These are phyloP conservation scores for Didymella exigua DNA, from an alignment of 2,329 filamentous ascomycete genomes.

Conservation along the genomic window DNA sequence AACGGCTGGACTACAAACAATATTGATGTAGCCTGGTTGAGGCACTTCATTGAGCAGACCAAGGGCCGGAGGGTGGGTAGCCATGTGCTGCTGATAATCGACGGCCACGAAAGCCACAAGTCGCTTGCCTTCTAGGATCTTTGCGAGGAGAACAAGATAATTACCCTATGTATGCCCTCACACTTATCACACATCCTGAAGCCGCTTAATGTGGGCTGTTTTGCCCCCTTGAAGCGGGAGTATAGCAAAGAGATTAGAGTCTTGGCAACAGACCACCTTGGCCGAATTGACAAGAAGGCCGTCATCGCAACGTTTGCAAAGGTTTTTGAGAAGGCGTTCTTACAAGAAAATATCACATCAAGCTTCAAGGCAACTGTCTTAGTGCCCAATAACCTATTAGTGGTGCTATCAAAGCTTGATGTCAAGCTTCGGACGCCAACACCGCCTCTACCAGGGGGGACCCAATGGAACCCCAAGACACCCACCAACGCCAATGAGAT, in stretches of 20 bases:
- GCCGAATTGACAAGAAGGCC: neutral
- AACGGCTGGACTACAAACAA: neutral
- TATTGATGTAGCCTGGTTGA: neutral
- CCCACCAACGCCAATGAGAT: neutral
- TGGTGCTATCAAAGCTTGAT: neutral
- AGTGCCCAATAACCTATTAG: neutral
- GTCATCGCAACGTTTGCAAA: neutral
- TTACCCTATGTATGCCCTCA: no score
- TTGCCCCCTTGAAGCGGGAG: no score
- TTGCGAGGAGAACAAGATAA: constrained; percentile 8
- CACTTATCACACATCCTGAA: no score
- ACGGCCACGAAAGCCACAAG: neutral
- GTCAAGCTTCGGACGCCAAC: neutral
- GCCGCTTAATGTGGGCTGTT: no score
- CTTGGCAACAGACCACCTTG: no score
- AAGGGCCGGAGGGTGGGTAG: no score
- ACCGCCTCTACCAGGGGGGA: neutral
- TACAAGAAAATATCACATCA: neutral
- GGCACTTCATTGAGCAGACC: neutral
- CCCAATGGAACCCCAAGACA: neutral
- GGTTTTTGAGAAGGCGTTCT: neutral
- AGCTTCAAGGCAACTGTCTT: neutral
- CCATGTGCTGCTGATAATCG: no score
- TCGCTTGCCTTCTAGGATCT: neutral
- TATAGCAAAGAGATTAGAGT: no score